Conservation (phyloP, 169 alveolate genomes). For the Pseudocohnilembus persalinus region DNA sequence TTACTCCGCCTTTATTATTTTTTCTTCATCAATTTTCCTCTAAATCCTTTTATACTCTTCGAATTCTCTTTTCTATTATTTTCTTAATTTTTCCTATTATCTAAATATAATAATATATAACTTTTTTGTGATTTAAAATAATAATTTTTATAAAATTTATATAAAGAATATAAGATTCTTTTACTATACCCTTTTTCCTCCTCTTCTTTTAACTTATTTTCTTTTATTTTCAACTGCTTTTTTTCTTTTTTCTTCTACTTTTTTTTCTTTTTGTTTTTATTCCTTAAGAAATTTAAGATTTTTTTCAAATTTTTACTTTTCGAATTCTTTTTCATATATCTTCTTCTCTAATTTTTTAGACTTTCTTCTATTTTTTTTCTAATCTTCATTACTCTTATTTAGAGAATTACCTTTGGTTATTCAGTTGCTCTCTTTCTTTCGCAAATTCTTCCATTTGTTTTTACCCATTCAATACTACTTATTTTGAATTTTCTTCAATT, state of each 20-base stretch:
- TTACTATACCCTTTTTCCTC: neutral
- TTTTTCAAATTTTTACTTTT: too few relatives aligned
- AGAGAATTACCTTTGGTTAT: neutral
- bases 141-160: too few relatives aligned
- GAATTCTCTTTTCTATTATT: too few relatives aligned
- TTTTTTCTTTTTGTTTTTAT: neutral
- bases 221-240: neutral
- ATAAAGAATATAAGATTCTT: too few relatives aligned
- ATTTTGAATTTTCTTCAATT: too few relatives aligned
- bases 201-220: neutral
- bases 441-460: neutral
- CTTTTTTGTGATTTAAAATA: too few relatives aligned
- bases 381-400: neutral
- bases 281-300: neutral
- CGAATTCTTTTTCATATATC: neutral
- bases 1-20: too few relatives aligned
- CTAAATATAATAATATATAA: too few relatives aligned
- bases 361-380: neutral
- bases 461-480: too few relatives aligned
- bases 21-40: too few relatives aligned
- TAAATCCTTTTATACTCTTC: too few relatives aligned
- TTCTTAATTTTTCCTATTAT: too few relatives aligned
- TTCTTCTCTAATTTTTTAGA: neutral
- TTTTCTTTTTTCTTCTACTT: neutral
- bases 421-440: neutral